phyloP scores from a whole-genome alignment of 352 stramenopile genomes.

The Pythium sukuiense region DNA sequence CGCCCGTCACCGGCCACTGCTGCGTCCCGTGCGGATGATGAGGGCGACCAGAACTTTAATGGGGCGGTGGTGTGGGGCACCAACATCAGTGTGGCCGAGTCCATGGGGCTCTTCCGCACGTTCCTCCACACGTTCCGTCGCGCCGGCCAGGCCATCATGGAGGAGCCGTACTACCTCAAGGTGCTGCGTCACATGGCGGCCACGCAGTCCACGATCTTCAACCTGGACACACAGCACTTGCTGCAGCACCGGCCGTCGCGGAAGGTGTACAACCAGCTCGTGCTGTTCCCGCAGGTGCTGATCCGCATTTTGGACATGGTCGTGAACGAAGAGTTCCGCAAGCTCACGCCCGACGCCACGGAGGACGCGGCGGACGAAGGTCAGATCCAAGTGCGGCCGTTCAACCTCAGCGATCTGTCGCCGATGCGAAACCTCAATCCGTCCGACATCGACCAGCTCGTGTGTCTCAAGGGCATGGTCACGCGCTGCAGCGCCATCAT shows the following conservation, averaged over 20 bases:
- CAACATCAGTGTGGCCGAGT: conserved; percentile 91
- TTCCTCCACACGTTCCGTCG: conserved; percentile 89
- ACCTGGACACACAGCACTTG: conserved; percentile 92
- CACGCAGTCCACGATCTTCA: conserved; percentile 86
- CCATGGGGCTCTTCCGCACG: conserved; percentile 87
- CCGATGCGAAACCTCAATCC: conserved; percentile 97
- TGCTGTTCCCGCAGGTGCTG: conserved; percentile 95
- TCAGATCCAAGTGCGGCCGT: conserved; percentile 96
- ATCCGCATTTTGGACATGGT: conserved; percentile 98
- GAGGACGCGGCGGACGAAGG: conserved; percentile 51
- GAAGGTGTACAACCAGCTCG: conserved; percentile 96
- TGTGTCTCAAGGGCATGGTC: conserved; percentile 98
- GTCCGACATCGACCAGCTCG: conserved; percentile 96
- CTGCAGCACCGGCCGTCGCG: conserved; percentile 72
- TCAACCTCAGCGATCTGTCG: conserved; percentile 93
- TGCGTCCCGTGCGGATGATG: not conserved
- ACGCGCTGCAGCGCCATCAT: conserved; percentile 96
- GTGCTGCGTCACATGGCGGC: conserved; percentile 72
- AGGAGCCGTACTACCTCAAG: conserved; percentile 78
- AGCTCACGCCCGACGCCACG: conserved; percentile 36
- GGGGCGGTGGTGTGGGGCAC: conserved; percentile 93
- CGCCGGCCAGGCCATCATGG: conserved; percentile 32
- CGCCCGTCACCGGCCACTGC: conserved; percentile 8
- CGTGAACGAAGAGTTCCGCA: conserved; percentile 89
- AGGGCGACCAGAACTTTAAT: conserved; percentile 53